Conservation (phyloP, 192 early-diverging fungal genomes). For the Coemansia sp. region DNA sequence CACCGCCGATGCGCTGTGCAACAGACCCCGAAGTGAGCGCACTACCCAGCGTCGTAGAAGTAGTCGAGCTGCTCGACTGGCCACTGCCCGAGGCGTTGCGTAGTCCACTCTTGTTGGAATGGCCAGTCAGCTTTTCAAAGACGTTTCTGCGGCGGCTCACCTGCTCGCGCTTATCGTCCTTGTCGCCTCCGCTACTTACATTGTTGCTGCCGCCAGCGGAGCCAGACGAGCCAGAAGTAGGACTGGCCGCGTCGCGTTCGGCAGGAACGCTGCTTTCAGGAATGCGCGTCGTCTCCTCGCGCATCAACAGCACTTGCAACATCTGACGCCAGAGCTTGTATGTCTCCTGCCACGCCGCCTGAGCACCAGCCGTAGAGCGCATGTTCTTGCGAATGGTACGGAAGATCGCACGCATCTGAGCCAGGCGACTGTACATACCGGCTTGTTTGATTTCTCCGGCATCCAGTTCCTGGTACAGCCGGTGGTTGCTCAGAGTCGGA, state of each 20-base stretch:
- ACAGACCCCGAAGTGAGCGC: constrained; percentile 1
- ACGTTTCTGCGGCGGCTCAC: constrained; percentile 44
- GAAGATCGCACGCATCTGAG: constrained; percentile 56
- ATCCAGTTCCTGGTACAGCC: constrained; percentile 84
- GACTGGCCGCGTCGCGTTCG: constrained; percentile 27
- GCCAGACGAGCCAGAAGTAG: not conserved
- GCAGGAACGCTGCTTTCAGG: constrained; percentile 20
- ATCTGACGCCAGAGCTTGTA: constrained; percentile 60
- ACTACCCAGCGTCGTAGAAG: not conserved
- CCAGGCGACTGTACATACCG: constrained; percentile 49
- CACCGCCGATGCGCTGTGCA: constrained; percentile 4
- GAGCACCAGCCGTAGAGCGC: constrained; percentile 51
- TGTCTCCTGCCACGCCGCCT: constrained; percentile 57
- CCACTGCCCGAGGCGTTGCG: constrained; percentile 9
- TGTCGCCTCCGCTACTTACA: constrained; percentile 8
- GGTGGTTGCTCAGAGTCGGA: constrained; percentile 79
- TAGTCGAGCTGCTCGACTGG: not conserved
- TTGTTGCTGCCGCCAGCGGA: not conserved
- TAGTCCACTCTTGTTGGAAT: constrained; percentile 29
- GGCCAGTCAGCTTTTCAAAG: constrained; percentile 55
- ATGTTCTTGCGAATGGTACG: constrained; percentile 57
- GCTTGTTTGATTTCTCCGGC: constrained; percentile 78
- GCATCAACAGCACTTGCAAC: constrained; percentile 55
- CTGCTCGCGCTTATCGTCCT: constrained; percentile 37
- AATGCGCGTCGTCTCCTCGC: constrained; percentile 48